These are phyloP conservation scores for Amanita polypyramis DNA, from an alignment of 768 basidiomycete species.

Conservation along the genomic window DNA sequence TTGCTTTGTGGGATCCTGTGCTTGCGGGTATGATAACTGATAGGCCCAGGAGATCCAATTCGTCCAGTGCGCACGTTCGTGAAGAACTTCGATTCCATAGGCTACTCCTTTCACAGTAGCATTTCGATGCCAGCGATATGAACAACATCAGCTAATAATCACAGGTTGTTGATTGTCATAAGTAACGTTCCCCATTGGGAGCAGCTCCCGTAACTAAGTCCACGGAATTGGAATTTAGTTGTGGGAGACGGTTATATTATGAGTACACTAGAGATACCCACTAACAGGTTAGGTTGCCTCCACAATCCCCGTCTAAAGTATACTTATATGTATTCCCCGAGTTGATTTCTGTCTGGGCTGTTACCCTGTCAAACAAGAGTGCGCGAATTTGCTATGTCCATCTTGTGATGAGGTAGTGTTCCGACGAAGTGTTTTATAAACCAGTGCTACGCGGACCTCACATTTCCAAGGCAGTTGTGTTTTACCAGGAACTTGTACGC, in stretches of 20 bases:
- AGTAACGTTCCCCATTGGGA: neutral
- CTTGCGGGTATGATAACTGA: neutral
- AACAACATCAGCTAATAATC: neutral
- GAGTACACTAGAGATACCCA: no score
- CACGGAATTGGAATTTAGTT: no score
- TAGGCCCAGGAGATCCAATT: neutral
- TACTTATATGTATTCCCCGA: neutral
- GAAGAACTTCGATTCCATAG: no score
- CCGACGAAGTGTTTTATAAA: neutral
- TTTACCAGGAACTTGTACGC: no score
- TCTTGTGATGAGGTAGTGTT: neutral
- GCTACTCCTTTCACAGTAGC: no score
- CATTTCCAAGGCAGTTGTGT: no score
- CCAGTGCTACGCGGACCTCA: no score
- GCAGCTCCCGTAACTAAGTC: no score
- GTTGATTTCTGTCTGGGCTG: neutral
- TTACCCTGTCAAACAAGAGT: neutral
- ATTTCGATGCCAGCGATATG: no score
- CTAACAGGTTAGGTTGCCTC: no score
- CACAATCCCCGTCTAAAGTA: neutral
- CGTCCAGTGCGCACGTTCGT: neutral
- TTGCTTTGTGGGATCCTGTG: neutral
- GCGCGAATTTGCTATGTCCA: neutral
- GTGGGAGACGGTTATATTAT: no score
- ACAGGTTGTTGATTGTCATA: neutral